phyloP scores from a whole-genome alignment of 2,329 filamentous ascomycete species.

The Ceratocystis cacaofunesta region DNA sequence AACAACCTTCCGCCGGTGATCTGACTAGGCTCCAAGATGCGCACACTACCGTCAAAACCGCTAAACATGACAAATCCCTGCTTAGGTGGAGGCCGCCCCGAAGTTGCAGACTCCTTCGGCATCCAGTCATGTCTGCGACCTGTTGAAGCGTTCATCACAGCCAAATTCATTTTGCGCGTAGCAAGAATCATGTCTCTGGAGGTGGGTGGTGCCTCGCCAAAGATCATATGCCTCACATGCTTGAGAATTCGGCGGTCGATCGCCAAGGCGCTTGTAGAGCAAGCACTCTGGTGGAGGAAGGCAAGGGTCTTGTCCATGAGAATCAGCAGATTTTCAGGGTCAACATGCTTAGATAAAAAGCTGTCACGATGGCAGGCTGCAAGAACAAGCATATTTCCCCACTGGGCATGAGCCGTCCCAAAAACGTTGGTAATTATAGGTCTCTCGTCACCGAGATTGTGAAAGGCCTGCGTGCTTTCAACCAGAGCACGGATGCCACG shows the following conservation, averaged over 20 bases:
- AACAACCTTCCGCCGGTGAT: neutral
- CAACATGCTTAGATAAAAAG: constrained; percentile 43
- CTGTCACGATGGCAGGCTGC: constrained; percentile 62
- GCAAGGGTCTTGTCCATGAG: constrained; percentile 60
- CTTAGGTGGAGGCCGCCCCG: neutral
- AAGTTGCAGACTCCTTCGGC: neutral
- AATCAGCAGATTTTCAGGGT: constrained; percentile 36
- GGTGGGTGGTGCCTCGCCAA: constrained; percentile 15
- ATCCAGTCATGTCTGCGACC: constrained; percentile 6
- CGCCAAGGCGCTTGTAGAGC: constrained; percentile 58
- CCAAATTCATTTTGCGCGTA: constrained; percentile 9
- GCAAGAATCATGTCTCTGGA: neutral
- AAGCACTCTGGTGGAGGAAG: constrained; percentile 55
- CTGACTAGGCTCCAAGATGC: neutral
- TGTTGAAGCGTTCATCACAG: neutral
- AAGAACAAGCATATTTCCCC: constrained; percentile 86
- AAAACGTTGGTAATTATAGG: constrained; percentile 91
- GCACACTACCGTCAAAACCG: neutral
- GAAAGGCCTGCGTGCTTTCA: constrained; percentile 71
- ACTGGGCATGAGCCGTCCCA: constrained; percentile 93
- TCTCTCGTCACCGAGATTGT: constrained; percentile 45
- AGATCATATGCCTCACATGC: constrained; percentile 35
- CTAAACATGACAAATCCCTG: neutral
- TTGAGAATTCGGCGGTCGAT: constrained; percentile 62
- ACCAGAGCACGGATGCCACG: constrained; percentile 61